phyloP scores from a whole-genome alignment of 2,329 filamentous ascomycete species.

The Ascochyta lentis region DNA sequence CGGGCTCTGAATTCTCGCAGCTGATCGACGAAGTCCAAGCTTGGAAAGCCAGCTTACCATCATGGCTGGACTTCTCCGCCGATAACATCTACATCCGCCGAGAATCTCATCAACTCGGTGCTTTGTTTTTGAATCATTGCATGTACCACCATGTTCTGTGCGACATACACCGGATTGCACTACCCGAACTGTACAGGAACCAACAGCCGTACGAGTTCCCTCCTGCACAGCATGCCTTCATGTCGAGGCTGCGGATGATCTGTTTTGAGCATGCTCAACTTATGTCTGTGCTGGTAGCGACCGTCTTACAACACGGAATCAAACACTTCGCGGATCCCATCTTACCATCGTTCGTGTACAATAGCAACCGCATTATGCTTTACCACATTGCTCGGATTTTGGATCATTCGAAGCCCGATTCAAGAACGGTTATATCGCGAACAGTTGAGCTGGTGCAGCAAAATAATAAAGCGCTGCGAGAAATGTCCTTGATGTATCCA shows the following conservation, averaged over 20 bases:
- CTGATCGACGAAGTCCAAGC: conserved; percentile 35
- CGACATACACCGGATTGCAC: conserved; percentile 41
- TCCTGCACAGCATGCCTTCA: conserved; percentile 32
- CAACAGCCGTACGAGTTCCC: conserved; percentile 41
- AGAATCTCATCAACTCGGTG: conserved; percentile 42
- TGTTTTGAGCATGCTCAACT: conserved; percentile 44
- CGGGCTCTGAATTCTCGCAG: conserved; percentile 35
- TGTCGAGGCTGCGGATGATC: conserved; percentile 33
- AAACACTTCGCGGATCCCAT: conserved; percentile 44
- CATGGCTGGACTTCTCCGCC: conserved; percentile 41
- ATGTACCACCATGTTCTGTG: conserved; percentile 46
- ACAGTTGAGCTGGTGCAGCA: conserved; percentile 41
- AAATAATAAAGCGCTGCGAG: conserved; percentile 40
- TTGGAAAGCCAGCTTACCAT: conserved; percentile 39
- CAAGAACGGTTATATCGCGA: conserved; percentile 31
- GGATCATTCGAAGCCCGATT: conserved; percentile 35
- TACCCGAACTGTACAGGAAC: conserved; percentile 42
- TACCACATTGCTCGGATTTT: conserved; percentile 42
- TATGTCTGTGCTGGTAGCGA: conserved; percentile 37
- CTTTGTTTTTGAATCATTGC: conserved; percentile 43
- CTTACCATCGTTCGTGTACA: conserved; percentile 43
- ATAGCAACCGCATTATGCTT: conserved; percentile 44
- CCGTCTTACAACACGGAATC: conserved; percentile 39
- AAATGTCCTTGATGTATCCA: conserved; percentile 43
- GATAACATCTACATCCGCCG: conserved; percentile 45